These are phyloP conservation scores for Xylaria curta DNA, from an alignment of 495 filamentous ascomycete genomes.

Conservation along the genomic window DNA sequence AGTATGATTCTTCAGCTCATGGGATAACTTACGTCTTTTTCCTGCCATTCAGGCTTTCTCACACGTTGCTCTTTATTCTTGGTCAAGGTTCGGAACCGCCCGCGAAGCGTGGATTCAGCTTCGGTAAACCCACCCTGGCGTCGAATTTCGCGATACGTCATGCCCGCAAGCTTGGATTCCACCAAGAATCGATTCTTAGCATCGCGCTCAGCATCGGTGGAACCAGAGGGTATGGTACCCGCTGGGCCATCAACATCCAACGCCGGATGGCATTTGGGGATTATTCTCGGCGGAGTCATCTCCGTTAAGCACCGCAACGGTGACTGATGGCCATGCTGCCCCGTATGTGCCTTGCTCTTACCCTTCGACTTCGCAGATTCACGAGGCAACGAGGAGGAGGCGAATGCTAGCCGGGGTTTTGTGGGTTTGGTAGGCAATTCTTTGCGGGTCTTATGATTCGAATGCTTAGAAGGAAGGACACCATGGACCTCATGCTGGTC, in stretches of 20 bases:
- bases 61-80: constrained; percentile 77
- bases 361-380: constrained; percentile 24
- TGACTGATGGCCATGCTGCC: not conserved
- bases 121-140: constrained; percentile 68
- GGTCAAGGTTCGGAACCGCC: constrained; percentile 78
- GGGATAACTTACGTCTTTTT: constrained; percentile 70
- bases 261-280: not conserved
- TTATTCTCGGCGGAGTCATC: not conserved
- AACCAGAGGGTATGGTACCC: not conserved
- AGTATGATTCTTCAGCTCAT: not conserved
- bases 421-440: constrained; percentile 41
- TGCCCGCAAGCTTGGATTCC: constrained; percentile 63
- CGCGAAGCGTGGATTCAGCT: constrained; percentile 87
- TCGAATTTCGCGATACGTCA: constrained; percentile 84
- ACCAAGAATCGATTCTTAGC: constrained; percentile 70
- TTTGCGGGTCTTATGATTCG: constrained; percentile 38
- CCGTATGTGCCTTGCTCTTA: constrained; percentile 25
- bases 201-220: constrained; percentile 30
- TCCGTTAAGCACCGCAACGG: not conserved
- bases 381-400: constrained; percentile 28
- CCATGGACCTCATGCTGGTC: constrained; percentile 28
- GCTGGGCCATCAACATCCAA: not conserved
- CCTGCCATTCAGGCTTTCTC: constrained; percentile 78
- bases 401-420: constrained; percentile 53
- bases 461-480: constrained; percentile 24